Evolutionary conservation across 768 basidiomycete genomes (phyloP), one percentile per base, ranked within the genome.

Genomic region (Podaxis rugospora): DNA sequence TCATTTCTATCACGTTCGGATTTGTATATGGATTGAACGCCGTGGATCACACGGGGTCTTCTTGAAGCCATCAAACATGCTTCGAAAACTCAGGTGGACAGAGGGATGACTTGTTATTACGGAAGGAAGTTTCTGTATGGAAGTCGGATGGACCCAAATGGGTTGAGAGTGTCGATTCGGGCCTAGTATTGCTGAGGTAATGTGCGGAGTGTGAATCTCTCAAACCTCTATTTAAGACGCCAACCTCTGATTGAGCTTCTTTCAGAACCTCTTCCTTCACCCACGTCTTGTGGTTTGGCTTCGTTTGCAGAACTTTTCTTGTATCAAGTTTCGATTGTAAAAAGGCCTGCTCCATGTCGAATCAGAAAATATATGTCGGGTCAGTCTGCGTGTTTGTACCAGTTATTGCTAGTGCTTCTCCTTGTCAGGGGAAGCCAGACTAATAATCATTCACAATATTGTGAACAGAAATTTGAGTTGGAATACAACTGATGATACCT

Each of bases 401-500:
- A 70, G 78, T 71, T 72, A 75, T 70, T 69, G 65, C 73, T 67
- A 68, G 75, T 74, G 73, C 80, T 79, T 80, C 76, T 80, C 80
- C 75, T 72, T 73, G 76, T 74, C 72, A 68, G 74, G 78, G 70
- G 72, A 66, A 74, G 76, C 75, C 75, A 70, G 76, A 86, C 85
- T 87, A 78, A 88, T 85, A 75, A 71, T 72, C 68, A 71, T 74
- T 79, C 78, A 76, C 71, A 76, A 76, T 72, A 67, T 74, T 75
- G 72, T 75, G 72, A 79, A 78, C 87, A 93, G 92, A 82, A 93
- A 93, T 86, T 82, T 93, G 83, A 92, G 90, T 84, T 93, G 92
- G 92, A 90, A 89, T 81, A 96, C 95, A 75, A 95, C 86, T 74
- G 94, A 96, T 85, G 94, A 96, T 44, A 84, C 85, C 60, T 83